A percentile compares a stretch with the other conserved stretches of the same genome.
These are phyloP conservation scores for Phytophthora palmivora DNA, from an alignment of 352 stramenopile genomes.

Conservation along the genomic window DNA sequence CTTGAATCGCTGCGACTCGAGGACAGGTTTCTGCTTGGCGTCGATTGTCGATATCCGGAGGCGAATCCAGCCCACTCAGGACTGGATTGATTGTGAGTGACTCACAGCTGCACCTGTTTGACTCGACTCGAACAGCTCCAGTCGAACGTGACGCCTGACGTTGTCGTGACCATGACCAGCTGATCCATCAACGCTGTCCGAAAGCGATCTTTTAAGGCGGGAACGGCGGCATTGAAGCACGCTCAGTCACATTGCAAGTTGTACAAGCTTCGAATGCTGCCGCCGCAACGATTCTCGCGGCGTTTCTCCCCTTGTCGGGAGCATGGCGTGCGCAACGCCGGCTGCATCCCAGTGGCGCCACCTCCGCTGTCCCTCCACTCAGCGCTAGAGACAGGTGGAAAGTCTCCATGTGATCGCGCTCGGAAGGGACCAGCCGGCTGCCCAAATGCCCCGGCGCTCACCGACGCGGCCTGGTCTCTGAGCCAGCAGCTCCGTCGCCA, in stretches of 20 bases:
- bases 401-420: constrained; percentile 16
- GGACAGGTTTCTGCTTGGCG: neutral
- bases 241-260: neutral
- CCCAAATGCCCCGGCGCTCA: constrained; percentile 2
- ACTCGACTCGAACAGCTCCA: neutral
- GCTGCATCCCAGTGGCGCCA: constrained; percentile 36
- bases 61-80: neutral
- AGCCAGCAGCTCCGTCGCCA: constrained; percentile 9
- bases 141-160: constrained; percentile 1
- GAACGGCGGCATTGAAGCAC: constrained; percentile 6
- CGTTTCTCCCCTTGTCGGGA: constrained; percentile 30
- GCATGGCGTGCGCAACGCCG: constrained; percentile 32
- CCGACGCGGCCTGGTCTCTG: constrained; percentile 22
- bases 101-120: too few species aligned
- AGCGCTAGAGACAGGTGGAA: constrained; percentile 38
- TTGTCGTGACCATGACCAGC: constrained; percentile 16
- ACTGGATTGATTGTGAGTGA: neutral
- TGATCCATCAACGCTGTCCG: constrained; percentile 3
- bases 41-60: neutral
- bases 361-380: constrained; percentile 25
- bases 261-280: neutral
- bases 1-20: too few species aligned
- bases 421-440: constrained; percentile 11
- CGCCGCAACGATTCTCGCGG: too few species aligned
- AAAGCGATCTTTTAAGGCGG: constrained; percentile 13